A percentile compares a stretch with the other conserved stretches of the same genome.
phyloP scores from a whole-genome alignment of 1,139 yeast species.

The Suhomyces maxii region DNA sequence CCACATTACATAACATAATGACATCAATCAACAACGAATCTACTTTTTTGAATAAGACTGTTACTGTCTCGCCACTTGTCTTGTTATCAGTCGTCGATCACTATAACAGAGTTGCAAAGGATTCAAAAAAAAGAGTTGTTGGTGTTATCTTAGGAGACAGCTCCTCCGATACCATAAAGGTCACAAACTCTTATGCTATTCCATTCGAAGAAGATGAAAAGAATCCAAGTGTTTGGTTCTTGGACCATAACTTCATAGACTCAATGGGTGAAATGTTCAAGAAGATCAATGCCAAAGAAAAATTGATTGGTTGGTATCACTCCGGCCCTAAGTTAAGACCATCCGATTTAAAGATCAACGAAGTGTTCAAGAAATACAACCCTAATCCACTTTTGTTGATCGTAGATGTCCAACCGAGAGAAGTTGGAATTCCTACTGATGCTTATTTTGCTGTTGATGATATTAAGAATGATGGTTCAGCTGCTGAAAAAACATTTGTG shows the following conservation, averaged over 20 bases:
- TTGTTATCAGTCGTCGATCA: constrained; percentile 94
- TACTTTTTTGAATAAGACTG: constrained; percentile 54
- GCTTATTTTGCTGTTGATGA: constrained; percentile 95
- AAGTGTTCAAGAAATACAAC: constrained; percentile 79
- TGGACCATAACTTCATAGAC: constrained; percentile 95
- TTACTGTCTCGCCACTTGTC: constrained; percentile 93
- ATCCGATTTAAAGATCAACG: constrained; percentile 89
- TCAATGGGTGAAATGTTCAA: constrained; percentile 98
- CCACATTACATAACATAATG: constrained; percentile 14
- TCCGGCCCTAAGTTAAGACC: constrained; percentile 91
- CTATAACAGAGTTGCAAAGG: constrained; percentile 78
- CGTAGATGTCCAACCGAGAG: constrained; percentile 86
- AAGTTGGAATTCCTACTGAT: constrained; percentile 89
- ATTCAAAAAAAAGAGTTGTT: constrained; percentile 75
- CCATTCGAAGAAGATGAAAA: constrained; percentile 98
- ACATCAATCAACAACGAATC: constrained; percentile 29
- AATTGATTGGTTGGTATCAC: constrained; percentile 97
- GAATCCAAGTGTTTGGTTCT: constrained; percentile 93
- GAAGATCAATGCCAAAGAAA: constrained; percentile 95
- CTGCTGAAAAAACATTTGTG: constrained; percentile 88
- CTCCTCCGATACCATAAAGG: constrained; percentile 55
- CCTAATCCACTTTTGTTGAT: constrained; percentile 81
- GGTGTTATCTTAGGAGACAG: constrained; percentile 92
- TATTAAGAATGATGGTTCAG: constrained; percentile 94
- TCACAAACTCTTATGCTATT: constrained; percentile 78